Evolutionary conservation across 768 basidiomycete species (phyloP), one percentile per base, ranked within the genome.

Genomic region (Strobilomyces confusus): DNA sequence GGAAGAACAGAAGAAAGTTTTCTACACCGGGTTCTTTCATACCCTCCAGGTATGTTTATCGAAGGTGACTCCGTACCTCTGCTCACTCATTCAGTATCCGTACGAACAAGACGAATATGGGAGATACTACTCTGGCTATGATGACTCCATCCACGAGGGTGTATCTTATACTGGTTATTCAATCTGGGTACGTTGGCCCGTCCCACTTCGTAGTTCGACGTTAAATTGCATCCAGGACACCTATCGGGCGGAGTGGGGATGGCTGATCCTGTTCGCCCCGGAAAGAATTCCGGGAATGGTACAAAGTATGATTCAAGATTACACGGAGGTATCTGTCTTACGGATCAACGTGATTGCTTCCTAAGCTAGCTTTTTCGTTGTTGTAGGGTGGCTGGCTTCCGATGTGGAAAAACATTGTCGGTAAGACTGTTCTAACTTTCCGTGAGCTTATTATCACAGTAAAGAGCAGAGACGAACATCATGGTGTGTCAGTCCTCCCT

Each of bases 351-450:
- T 6, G 32, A 32, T 45, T 2, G 6, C 20, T 41, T 42, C 34
- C 44, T 54, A 7, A 56, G 51, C 30, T 9, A n/a, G 9, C 5
- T 13, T 48, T 49, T 42, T 2, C 15, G 22, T 41, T 33, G 9
- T 57, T 33, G 9, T 58, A 77, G 82, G 80, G 87, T 15, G 90
- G 90, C 4, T 89, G 89, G 87, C 70, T 92, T 34, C 90, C 90
- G 0, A 91, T 92, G 89, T 92, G 90, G 90, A 92, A 91, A 71
- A 92, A 92, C 56, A 78, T 92, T 14, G 80, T 87, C 22, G 83
- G 83, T 80, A 44, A 56, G 73, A 58, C 26, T 23, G 1, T 41
- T 13, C 11, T 26, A 13, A 43, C 26, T 19, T n/a, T 38, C 2
- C 9, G 14, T 2, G 5, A 14, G 25, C 34, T 25, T 17, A 23